A percentile compares a stretch with the other conserved stretches of the same genome.
Evolutionary conservation across 805 yeast species (phyloP).

Genomic region (Starmerella apicola): DNA sequence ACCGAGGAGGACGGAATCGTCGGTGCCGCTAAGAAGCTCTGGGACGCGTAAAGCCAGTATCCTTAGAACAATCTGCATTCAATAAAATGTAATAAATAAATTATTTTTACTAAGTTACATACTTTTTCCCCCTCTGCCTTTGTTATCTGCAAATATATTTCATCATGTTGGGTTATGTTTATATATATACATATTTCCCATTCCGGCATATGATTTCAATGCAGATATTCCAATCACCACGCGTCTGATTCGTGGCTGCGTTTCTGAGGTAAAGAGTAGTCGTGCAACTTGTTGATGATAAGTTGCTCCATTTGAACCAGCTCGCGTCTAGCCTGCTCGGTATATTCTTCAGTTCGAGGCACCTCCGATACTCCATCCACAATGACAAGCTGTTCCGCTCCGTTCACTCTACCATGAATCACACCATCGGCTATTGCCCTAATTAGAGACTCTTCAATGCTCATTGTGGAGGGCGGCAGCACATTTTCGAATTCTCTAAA

Average conservation of each 20-base stretch:
- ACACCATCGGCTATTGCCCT: conserved; percentile 20
- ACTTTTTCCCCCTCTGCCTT: too few relatives aligned
- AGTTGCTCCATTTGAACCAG: conserved; percentile 10
- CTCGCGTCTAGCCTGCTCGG: conserved; percentile 10
- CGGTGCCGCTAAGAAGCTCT: conserved; percentile 48
- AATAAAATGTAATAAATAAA: too few relatives aligned
- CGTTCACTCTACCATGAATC: conserved; percentile 21
- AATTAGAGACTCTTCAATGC: conserved; percentile 20
- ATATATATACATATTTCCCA: too few relatives aligned
- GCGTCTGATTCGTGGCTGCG: neutral
- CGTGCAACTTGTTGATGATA: conserved; percentile 3
- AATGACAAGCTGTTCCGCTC: conserved; percentile 15
- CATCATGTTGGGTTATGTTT: too few relatives aligned
- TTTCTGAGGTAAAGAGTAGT: conserved; percentile 2
- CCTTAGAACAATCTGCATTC: too few relatives aligned
- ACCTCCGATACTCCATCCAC: conserved; percentile 16
- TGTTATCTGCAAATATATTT: too few relatives aligned
- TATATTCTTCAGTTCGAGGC: conserved; percentile 15
- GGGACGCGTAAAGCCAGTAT: conserved; percentile 54
- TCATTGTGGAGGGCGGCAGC: conserved; percentile 10
- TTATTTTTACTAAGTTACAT: too few relatives aligned
- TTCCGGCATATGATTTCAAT: neutral
- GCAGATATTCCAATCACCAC: neutral
- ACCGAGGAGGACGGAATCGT: conserved; percentile 69
- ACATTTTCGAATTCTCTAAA: conserved; percentile 9